A percentile compares a stretch with the other conserved stretches of the same genome.
Evolutionary conservation across 768 basidiomycete species (phyloP).

Genomic region (Podaxis sp.): DNA sequence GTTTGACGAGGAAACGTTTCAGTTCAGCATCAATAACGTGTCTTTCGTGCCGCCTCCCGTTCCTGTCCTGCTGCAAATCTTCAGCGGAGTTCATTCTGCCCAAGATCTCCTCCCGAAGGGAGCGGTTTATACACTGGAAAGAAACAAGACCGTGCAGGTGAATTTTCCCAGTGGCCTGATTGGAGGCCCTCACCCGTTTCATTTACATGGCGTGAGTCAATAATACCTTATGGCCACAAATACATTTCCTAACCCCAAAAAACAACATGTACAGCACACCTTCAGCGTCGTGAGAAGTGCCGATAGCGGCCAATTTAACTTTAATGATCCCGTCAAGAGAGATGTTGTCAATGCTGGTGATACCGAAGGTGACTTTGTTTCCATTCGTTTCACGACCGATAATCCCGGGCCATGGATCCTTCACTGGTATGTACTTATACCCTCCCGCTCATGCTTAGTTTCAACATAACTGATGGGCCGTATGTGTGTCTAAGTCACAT

Average conservation of each 20-base stretch:
- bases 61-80: constrained; percentile 39
- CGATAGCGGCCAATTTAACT: constrained; percentile 33
- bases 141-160: constrained; percentile 48
- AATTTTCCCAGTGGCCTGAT: constrained; percentile 31
- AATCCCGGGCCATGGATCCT: constrained; percentile 65
- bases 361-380: constrained; percentile 39
- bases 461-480: background rate
- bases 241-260: background rate
- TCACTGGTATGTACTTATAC: constrained; percentile 31
- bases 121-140: constrained; percentile 41
- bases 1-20: constrained; percentile 26
- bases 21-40: constrained; percentile 24
- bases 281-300: constrained; percentile 44
- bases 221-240: background rate
- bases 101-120: constrained; percentile 38
- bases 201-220: constrained; percentile 44
- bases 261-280: constrained; percentile 22
- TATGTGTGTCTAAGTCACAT: constrained; percentile 27
- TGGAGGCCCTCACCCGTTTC: constrained; percentile 37
- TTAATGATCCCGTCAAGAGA: constrained; percentile 49
- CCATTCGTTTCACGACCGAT: constrained; percentile 60
- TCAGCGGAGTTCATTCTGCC: constrained; percentile 33
- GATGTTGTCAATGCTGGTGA: constrained; percentile 47
- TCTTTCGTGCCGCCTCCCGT: constrained; percentile 28
- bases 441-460: background rate